Base-by-base conservation (phyloP, 2,329 filamentous ascomycete species). In the Neoarthrinium moseri region DNA sequence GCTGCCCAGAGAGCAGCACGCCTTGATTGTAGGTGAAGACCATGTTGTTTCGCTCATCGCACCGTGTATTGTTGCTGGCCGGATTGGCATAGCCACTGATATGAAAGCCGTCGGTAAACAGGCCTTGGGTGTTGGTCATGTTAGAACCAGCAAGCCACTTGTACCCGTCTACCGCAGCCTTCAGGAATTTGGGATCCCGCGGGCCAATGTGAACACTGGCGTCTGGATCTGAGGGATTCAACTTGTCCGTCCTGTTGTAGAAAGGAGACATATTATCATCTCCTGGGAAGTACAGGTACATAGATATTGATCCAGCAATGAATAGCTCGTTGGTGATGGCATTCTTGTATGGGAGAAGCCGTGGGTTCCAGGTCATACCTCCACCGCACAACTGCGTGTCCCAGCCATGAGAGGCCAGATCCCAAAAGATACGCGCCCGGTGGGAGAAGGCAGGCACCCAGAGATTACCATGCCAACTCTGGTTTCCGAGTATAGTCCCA, bases 21-120 rank as follows among this genome's bases (percentile, higher is more conserved):
- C 91, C 92, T 66, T 97, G 92, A 67, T 97, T 97, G 71, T 97
- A 96, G 0, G 91, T 95, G 66, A 91, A 96, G 7, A 96, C 86
- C 84, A 91, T 92, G 55, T 91, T 83, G 64, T 96, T 89, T 39
- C 91, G 81, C 40, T 80, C 65, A 61, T 96, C 89, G 64, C 92
- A 96, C 51, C 81, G 75, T 1, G 80, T 84, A 46, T 87, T 90
- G 40, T 84, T 81, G 21, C 74, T 76, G 48, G 77, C 76, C 6
- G 71, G 68, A 46, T 81, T 78, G 21, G 72, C 69, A 68, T 77
- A 87, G 20, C 81, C 81, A 12, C 74, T 80, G 58, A 97, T 86
- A 64, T 97, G 92, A 62, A 90, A 97, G 10, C 92, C 92, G 57
- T 97, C 92, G 0, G 83, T 82, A 61, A 89, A 95, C 1, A 96